A percentile compares a stretch with the other conserved stretches of the same genome.
Conservation (phyloP, 2,329 filamentous ascomycete genomes). For the Incumbomyces delicatus region DNA sequence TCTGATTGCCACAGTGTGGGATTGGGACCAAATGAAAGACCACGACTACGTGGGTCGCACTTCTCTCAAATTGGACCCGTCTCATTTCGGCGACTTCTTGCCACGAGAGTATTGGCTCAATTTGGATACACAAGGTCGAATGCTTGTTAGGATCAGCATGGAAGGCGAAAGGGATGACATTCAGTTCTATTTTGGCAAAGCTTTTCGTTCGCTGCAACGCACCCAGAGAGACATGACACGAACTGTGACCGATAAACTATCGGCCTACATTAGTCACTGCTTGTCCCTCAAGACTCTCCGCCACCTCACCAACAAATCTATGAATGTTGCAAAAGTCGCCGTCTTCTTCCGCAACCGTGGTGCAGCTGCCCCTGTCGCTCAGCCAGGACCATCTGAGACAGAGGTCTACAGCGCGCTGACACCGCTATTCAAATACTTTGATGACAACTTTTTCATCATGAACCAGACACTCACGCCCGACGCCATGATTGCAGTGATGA, state of each 20-base stretch:
- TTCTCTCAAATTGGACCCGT: conserved; percentile 95
- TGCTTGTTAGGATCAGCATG: conserved; percentile 91
- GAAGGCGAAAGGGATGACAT: conserved; percentile 97
- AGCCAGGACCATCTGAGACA: conserved; percentile 50
- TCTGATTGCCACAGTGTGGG: conserved; percentile 94
- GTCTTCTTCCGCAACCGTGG: conserved; percentile 47
- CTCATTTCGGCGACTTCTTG: conserved; percentile 91
- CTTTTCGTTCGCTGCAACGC: conserved; percentile 87
- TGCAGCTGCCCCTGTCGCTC: conserved; percentile 24
- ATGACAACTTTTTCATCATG: conserved; percentile 99
- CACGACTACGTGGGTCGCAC: conserved; percentile 96
- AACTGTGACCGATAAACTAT: conserved; percentile 96
- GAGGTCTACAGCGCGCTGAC: conserved; percentile 75
- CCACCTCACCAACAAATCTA: conserved; percentile 40
- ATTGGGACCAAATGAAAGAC: conserved; percentile 93
- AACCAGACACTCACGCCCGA: conserved; percentile 88
- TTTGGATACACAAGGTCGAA: conserved; percentile 83
- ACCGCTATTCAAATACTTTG: conserved; percentile 85
- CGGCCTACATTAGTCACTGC: conserved; percentile 82
- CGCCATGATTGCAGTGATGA: conserved; percentile 99
- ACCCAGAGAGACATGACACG: conserved; percentile 97
- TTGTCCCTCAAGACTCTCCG: conserved; percentile 74
- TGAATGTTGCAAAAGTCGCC: conserved; percentile 63
- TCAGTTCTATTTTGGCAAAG: conserved; percentile 95
- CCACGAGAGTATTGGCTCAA: conserved; percentile 97